A percentile compares a stretch with the other conserved stretches of the same genome.
Conservation (phyloP, 2,329 filamentous ascomycete species). For the Fusarium sp. region DNA sequence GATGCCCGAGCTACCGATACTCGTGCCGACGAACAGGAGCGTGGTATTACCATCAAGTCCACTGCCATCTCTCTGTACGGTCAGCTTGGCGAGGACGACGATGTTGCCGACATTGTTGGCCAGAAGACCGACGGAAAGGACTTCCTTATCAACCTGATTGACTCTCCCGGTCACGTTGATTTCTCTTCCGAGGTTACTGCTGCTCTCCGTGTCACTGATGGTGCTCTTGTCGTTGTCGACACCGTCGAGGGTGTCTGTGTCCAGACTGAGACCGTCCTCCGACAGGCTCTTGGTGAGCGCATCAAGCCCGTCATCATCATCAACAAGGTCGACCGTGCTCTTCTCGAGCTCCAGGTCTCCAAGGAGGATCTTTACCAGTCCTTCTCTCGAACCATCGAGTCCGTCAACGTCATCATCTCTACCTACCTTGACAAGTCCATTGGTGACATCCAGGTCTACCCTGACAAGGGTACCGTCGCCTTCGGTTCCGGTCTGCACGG, state of each 20-base stretch:
- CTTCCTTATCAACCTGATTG: constrained; percentile 99
- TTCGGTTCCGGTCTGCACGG: constrained; percentile 99
- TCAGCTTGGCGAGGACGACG: constrained; percentile 81
- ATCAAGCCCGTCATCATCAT: constrained; percentile 99
- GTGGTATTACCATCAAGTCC: constrained; percentile 99
- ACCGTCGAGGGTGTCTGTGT: constrained; percentile 99
- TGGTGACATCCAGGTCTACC: constrained; percentile 98
- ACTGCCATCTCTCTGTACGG: constrained; percentile 99
- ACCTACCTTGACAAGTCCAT: constrained; percentile 98
- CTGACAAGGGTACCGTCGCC: constrained; percentile 95
- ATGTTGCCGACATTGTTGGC: constrained; percentile 93
- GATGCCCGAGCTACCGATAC: constrained; percentile 97
- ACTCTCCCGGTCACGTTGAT: constrained; percentile 99
- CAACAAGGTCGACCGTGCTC: constrained; percentile 99
- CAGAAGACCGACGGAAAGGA: constrained; percentile 91
- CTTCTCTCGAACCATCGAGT: constrained; percentile 99
- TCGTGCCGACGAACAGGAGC: constrained; percentile 96
- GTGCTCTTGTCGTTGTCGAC: constrained; percentile 99
- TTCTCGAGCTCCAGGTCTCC: constrained; percentile 97
- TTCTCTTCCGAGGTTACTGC: constrained; percentile 99
- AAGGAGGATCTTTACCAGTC: constrained; percentile 99
- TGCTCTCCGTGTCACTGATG: constrained; percentile 99
- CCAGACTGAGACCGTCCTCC: constrained; percentile 99
- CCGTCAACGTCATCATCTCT: constrained; percentile 99
- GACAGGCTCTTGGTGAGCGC: constrained; percentile 98